A percentile compares a stretch with the other conserved stretches of the same genome.
Conservation (phyloP, 2,329 filamentous ascomycete genomes). For the Penicillium sp. region DNA sequence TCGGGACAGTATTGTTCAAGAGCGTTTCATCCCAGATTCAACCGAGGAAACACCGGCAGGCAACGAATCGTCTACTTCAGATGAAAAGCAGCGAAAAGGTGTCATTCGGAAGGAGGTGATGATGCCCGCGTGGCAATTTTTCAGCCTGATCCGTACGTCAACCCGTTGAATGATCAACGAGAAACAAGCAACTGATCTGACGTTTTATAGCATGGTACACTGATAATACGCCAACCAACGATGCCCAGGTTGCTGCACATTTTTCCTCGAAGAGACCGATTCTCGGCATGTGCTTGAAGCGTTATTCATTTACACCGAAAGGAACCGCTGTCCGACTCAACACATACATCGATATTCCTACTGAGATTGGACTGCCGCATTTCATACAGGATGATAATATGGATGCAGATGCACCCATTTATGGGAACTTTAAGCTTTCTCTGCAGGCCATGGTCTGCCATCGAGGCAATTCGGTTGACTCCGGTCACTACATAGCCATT, state of each 20-base stretch:
- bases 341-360: constrained; percentile 86
- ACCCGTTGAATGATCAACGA: constrained; percentile 25
- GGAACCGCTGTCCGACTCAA: constrained; percentile 69
- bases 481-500: constrained; percentile 87
- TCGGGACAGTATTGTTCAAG: constrained; percentile 44
- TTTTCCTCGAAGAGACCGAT: constrained; percentile 80
- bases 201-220: constrained; percentile 81
- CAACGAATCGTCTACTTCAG: constrained; percentile 30
- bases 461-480: constrained; percentile 77
- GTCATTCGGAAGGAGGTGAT: constrained; percentile 73
- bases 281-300: constrained; percentile 87
- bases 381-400: constrained; percentile 80
- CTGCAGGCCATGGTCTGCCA: constrained; percentile 92
- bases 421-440: constrained; percentile 88
- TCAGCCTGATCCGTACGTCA: constrained; percentile 80
- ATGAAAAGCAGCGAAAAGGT: constrained; percentile 30
- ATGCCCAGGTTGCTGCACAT: constrained; percentile 82
- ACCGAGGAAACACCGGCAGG: constrained; percentile 44
- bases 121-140: constrained; percentile 97
- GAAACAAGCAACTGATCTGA: constrained; percentile 15
- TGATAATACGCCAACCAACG: constrained; percentile 59
- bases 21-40: constrained; percentile 43
- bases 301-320: constrained; percentile 72
- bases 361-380: constrained; percentile 77
- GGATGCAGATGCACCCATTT: constrained; percentile 64